Base-by-base conservation (phyloP, 495 filamentous ascomycete genomes). In the Hyaloscypha bicolor region DNA sequence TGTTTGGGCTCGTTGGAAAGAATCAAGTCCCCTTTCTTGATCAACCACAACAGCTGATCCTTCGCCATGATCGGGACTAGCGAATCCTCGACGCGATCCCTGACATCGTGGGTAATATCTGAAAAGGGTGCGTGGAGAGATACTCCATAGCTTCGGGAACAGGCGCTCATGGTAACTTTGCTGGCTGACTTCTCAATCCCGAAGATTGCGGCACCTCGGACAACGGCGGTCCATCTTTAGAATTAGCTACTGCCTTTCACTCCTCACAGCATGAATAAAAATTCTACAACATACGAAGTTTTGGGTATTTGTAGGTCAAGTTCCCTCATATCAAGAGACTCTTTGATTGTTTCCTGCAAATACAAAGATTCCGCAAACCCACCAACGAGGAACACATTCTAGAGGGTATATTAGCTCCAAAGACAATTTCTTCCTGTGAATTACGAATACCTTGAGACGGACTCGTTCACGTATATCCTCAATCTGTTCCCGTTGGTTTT, bases 1-100 rank as follows among this genome's bases (percentile, higher is more conserved):
- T 62, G 55, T 35, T 65, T 69, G 22, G 37, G 5, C n/a, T 56
- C 32, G 33, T 60, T 51, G 33, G 67, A 65, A 22, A 69, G 45
- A 19, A 69, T 65, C 31, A 69, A 14, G 51, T 69, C 67, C 14
- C 62, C 67, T 59, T 63, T 61, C 16, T 65, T 65, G 55, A 65
- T 65, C 56, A 69, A 8, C 67, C 67, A 69, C 11, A 55, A 61
- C 3, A 69, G 51, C 55, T 65, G 62, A 31, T 62, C 31, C 32
- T 62, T 61, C 9, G 62, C 62, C 45, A 65, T 56, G 11, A 16
- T 57, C 19, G 29, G 32, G 11, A 51, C 60, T 19, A 69, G 14
- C 21, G 55, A 22, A 65, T 69, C 67, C n/a, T 19, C 6, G 9
- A 31, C 21, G 2, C 14, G 56, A 62, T 62, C 63, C 8, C 21